A percentile compares a stretch with the other conserved stretches of the same genome.
phyloP scores from a whole-genome alignment of 345 rosid genomes.

The Litchi chinensis region DNA sequence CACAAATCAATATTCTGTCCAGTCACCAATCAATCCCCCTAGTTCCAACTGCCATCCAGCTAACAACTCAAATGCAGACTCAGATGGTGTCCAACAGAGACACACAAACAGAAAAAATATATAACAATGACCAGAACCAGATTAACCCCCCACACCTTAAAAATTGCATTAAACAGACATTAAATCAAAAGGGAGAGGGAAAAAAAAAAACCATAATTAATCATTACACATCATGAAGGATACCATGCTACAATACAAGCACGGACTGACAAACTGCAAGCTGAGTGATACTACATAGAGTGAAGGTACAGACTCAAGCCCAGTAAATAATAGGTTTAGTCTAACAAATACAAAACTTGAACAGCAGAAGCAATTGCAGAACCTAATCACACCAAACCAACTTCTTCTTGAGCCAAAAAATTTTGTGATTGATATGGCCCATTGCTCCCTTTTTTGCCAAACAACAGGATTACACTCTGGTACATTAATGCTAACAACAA shows the following conservation, averaged over 20 bases:
- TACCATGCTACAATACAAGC: background rate
- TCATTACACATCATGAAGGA: background rate
- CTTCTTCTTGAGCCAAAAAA: background rate
- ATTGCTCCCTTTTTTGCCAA: background rate
- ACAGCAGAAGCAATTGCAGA: background rate
- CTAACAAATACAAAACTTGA: background rate
- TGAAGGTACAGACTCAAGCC: background rate
- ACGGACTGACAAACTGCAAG: background rate
- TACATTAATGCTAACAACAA: background rate
- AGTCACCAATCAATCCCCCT: background rate
- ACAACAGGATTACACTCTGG: background rate
- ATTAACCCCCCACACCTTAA: background rate
- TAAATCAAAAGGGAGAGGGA: background rate
- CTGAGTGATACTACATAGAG: background rate
- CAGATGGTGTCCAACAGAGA: background rate
- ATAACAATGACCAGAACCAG: background rate
- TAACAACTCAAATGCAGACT: background rate
- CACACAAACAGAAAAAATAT: background rate
- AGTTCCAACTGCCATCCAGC: background rate
- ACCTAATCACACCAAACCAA: background rate
- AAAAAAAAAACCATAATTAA: background rate
- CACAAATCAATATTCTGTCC: background rate
- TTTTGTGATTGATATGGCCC: background rate
- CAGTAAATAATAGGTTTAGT: background rate
- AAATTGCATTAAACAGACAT: background rate